Evolutionary conservation across 1,284 basidiomycete genomes (phyloP), one percentile per base, ranked within the genome.

Genomic region (Ustanciosporium gigantosporum): DNA sequence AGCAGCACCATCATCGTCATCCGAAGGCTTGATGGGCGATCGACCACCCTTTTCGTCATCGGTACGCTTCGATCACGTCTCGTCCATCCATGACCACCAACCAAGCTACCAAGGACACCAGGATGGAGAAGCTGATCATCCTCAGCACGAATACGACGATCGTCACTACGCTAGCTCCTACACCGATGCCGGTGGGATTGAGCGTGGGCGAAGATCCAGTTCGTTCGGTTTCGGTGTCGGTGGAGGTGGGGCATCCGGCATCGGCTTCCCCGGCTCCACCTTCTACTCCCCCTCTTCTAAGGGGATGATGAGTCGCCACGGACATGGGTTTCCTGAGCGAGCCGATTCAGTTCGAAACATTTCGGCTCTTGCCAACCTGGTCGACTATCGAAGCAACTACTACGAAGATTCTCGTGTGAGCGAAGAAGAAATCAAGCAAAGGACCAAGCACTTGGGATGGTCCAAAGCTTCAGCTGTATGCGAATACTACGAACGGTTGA

Each of bases 371-470:
- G 64, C 65, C 41, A 66, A 62, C 34, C 55, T 75, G 6, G 66
- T 75, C 51, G 73, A 75, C 49, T 53, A 57, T 9, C 59, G 73
- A 2, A 68, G 68, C 36, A 69, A 68, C 38, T 71, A 66, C 42
- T 73, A 62, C 43, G 73, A 75, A 39, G 59, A 67, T 19, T 43
- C 47, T 25, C 52, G 69, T n/a, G 36, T 62, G 21, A 51, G 39
- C 16, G 60, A 60, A 17, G 60, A 67, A 15, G 57, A 61, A 32
- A 64, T 69, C 42, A 55, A 53, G 44, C 51, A 66, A n/a, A 58
- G 56, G 19, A 58, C 51, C 36, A 45, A 46, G 13, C 45, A 47
- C 32, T 44, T 69, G 15, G 36, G 41, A 15, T 47, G 45, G 50
- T 48, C 65, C 32, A 61, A 56, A 16, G 49, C 61, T 0, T 42